Conservation (phyloP, 1,284 basidiomycete species). For the Clitocybe nebularis region DNA sequence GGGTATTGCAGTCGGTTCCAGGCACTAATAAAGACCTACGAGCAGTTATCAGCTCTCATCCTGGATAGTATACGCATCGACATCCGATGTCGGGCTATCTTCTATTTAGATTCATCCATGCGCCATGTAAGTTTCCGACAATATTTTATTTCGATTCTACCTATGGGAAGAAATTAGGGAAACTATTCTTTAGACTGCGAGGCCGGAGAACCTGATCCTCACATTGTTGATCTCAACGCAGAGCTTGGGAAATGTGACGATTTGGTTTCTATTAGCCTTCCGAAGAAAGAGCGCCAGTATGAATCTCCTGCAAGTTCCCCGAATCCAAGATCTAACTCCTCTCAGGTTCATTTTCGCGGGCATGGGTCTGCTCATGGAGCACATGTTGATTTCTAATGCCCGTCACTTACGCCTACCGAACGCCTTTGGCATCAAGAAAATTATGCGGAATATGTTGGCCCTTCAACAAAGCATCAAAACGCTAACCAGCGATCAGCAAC, state of each 20-base stretch:
- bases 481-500: slow-evolving; percentile 56
- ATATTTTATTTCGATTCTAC: not conserved
- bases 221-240: slow-evolving; percentile 84
- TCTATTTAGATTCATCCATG: slow-evolving; percentile 79
- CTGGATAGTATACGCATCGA: slow-evolving; percentile 89
- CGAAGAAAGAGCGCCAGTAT: slow-evolving; percentile 64
- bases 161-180: slow-evolving; percentile 45
- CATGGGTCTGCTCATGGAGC: slow-evolving; percentile 83
- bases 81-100: slow-evolving; percentile 80
- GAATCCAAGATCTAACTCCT: slow-evolving; percentile 7
- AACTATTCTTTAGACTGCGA: slow-evolving; percentile 82
- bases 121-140: slow-evolving; percentile 48
- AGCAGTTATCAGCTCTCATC: slow-evolving; percentile 83
- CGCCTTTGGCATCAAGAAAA: slow-evolving; percentile 80
- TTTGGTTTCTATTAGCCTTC: slow-evolving; percentile 58
- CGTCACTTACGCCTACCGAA: slow-evolving; percentile 73
- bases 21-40: slow-evolving; percentile 85
- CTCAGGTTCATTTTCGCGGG: slow-evolving; percentile 84
- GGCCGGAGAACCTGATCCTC: slow-evolving; percentile 86
- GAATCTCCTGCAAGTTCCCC: slow-evolving; percentile 19
- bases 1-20: slow-evolving; percentile 78
- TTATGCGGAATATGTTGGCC: slow-evolving; percentile 86
- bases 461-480: slow-evolving; percentile 91
- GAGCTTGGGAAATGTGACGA: slow-evolving; percentile 81
- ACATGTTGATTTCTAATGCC: slow-evolving; percentile 75